Conservation (phyloP, 2,329 filamentous ascomycete species). For the Bipolaris bicolor region DNA sequence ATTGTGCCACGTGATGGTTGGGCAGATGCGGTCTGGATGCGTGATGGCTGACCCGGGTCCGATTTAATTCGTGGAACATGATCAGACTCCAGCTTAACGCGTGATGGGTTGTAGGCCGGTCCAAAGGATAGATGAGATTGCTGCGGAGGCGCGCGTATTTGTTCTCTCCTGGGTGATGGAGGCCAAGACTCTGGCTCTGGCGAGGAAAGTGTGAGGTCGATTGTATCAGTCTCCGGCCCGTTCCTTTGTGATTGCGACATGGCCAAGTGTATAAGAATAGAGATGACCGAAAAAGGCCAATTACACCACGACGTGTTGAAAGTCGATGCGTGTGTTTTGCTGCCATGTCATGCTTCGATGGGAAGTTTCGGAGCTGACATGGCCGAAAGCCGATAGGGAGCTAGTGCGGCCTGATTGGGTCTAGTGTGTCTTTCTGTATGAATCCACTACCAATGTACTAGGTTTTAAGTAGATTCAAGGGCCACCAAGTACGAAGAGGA, state of each 20-base stretch:
- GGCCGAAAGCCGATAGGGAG: neutral
- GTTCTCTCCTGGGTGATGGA: slow-evolving; percentile 10
- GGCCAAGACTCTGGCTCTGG: slow-evolving; percentile 27
- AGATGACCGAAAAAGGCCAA: neutral
- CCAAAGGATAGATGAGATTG: slow-evolving; percentile 21
- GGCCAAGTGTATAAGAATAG: neutral
- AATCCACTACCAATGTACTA: too few relatives aligned
- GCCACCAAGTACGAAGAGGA: too few relatives aligned
- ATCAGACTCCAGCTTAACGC: slow-evolving; percentile 3
- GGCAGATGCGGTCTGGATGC: neutral
- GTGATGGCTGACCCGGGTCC: neutral
- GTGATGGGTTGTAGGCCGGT: neutral
- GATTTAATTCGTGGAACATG: neutral
- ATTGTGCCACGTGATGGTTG: slow-evolving; percentile 2
- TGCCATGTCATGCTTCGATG: too few relatives aligned
- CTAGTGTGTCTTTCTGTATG: neutral
- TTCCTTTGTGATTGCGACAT: slow-evolving; percentile 13
- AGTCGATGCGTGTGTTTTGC: too few relatives aligned
- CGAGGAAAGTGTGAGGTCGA: slow-evolving; percentile 35
- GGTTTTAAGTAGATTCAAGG: too few relatives aligned
- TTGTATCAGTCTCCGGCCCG: slow-evolving; percentile 22
- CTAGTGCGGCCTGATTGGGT: neutral
- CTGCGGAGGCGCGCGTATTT: slow-evolving; percentile 8
- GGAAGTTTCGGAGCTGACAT: neutral
- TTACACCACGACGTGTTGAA: neutral